Conservation (phyloP, 2,329 filamentous ascomycete species). For the Neofusicoccum cordaticola region DNA sequence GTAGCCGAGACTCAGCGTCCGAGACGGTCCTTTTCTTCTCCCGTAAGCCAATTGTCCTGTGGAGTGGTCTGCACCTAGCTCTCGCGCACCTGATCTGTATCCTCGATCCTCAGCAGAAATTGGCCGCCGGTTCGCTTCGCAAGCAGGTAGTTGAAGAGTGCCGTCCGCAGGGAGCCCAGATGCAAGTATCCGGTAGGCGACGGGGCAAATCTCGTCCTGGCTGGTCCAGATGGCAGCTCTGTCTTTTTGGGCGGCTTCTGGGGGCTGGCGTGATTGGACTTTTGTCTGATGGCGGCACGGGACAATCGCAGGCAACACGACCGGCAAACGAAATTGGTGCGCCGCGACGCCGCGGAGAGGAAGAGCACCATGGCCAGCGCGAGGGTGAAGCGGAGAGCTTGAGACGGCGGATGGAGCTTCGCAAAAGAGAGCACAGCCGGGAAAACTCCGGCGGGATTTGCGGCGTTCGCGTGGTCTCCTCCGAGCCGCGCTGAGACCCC, state of each 20-base stretch:
- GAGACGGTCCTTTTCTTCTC: constrained; percentile 72
- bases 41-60: constrained; percentile 31
- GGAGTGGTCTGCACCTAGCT: not conserved
- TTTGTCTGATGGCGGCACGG: not conserved
- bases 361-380: not conserved
- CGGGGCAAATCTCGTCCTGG: constrained; percentile 85
- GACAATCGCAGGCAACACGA: not conserved
- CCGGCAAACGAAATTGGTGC: constrained; percentile 5
- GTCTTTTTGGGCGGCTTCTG: constrained; percentile 1
- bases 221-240: constrained; percentile 26
- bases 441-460: not conserved
- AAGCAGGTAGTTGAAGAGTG: constrained; percentile 92
- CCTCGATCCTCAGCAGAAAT: constrained; percentile 88
- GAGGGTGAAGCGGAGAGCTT: not conserved
- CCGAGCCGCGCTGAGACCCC: not conserved
- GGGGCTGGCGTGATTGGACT: not conserved
- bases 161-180: constrained; percentile 85
- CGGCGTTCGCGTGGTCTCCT: not conserved
- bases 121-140: constrained; percentile 83
- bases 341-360: not conserved
- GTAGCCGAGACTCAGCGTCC: constrained; percentile 75
- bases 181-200: constrained; percentile 94
- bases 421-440: not conserved
- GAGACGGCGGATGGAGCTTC: not conserved
- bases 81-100: constrained; percentile 75